These are phyloP conservation scores for Colletotrichum coccodes DNA, from an alignment of 2,329 filamentous ascomycete species.

Conservation along the genomic window DNA sequence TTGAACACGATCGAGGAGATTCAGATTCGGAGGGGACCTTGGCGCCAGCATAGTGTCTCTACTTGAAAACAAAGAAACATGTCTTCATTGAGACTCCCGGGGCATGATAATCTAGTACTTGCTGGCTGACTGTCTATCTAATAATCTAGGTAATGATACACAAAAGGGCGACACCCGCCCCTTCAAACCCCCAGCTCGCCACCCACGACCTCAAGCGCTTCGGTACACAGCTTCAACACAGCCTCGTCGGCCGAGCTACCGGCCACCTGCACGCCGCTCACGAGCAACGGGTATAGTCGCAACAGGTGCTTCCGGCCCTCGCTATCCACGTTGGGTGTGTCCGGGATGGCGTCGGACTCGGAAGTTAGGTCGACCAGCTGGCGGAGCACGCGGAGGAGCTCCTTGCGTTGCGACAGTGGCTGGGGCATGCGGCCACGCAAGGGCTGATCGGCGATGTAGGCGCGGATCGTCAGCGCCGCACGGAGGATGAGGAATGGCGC, in stretches of 20 bases:
- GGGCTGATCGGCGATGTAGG: slow-evolving; percentile 92
- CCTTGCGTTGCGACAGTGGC: slow-evolving; percentile 81
- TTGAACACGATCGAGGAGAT: too few species aligned
- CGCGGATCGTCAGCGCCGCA: slow-evolving; percentile 80
- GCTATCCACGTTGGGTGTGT: slow-evolving; percentile 60
- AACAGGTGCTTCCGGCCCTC: slow-evolving; percentile 79
- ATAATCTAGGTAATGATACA: slow-evolving; percentile 10
- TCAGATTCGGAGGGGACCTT: too few species aligned
- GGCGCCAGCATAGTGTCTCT: too few species aligned
- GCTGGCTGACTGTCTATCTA: neutral
- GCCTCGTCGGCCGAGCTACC: slow-evolving; percentile 68
- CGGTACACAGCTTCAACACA: slow-evolving; percentile 65
- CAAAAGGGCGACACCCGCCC: neutral
- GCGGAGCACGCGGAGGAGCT: slow-evolving; percentile 77
- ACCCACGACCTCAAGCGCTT: slow-evolving; percentile 71
- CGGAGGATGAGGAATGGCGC: slow-evolving; percentile 87
- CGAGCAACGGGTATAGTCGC: slow-evolving; percentile 81
- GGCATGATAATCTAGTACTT: neutral
- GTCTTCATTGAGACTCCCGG: neutral
- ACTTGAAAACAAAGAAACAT: neutral
- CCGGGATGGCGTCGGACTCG: slow-evolving; percentile 76
- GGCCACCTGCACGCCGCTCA: slow-evolving; percentile 69
- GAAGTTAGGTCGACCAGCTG: slow-evolving; percentile 74
- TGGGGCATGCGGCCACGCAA: slow-evolving; percentile 90
- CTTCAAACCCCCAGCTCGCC: slow-evolving; percentile 59